Base-by-base conservation (phyloP, 2,329 filamentous ascomycete species). In the Nigrospora osmanthi region DNA sequence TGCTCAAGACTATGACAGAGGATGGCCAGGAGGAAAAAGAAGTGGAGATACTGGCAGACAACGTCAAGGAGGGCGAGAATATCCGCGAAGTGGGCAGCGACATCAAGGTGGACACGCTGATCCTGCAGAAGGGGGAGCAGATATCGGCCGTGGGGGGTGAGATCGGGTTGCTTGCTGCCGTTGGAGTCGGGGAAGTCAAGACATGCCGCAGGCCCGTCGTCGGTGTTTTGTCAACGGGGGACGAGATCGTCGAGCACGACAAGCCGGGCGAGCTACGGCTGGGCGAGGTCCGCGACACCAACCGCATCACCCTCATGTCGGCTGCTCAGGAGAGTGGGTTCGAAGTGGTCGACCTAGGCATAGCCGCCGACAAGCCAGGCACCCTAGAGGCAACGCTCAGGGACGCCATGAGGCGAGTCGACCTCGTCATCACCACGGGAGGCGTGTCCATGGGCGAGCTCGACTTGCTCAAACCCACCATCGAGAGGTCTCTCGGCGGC, bases 371-470 rank as follows among this genome's bases (percentile, higher is more conserved):
- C 62, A 79, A 80, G 67, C 73, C 83, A 0, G 82, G 80, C 1
- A 76, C 80, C 1, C 75, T 98, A 1, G 91, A 97, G 60, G 72
- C 85, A 56, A 81, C 76, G 3, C 75, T 98, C 11, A 83, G 90
- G 3, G 75, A 80, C 46, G 88, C 85, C 1, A 71, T 97, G 49
- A 78, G 86, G 16, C 71, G 72, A 40, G 82, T 83, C 23, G 90
- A 96, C 58, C 70, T 97, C 12, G 76, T 98, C 47, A 81, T 98
- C 57, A 97, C 93, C 14, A 91, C 87, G 0, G 93, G 93, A 17
- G 93, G 93, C 40, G 93, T 97, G 16, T 95, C 88, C 11, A 98
- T 98, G 93, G 93, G 93, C 46, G 93, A 98, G 67, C 80, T 96
- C 3, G 93, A 98, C 64, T 82, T 98, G 9, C 79, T 98, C 16